Evolutionary conservation across 345 rosid species (phyloP), one percentile per base, ranked within the genome.

Genomic region (Leavenworthia alabamica): DNA sequence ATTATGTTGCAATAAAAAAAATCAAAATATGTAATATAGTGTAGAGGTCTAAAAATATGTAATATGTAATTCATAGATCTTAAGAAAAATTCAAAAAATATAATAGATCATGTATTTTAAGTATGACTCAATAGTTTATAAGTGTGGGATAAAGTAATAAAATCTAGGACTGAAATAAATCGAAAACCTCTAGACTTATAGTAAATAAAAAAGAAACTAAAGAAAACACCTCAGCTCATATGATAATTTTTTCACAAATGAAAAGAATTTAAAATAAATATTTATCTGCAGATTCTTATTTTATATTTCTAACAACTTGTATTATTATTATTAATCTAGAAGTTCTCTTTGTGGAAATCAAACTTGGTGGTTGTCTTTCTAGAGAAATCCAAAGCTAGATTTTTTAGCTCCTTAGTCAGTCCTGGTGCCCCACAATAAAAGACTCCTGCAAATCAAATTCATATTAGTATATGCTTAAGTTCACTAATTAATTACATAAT

Each of bases 351-450:
- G 56, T 84, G 98, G 40, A 91, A 91, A 47, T 88, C 96, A 64
- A 91, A 91, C 80, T 88, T 88, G 20, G 96, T 86, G 70, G 88
- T 72, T 17, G 95, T 86, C 81, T 67, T 88, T 66, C 67, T 88
- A 13, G 96, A 84, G 65, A 91, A 91, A 65, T 83, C 95, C 41
- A 53, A 78, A 20, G 96, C 95, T 36, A 88, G 59, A 53, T 88
- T 80, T 16, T 47, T 79, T 6, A 88, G 68, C 45, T 91, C 95
- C 66, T 86, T 79, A 0, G 80, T 77, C 7, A 71, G 76, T 66
- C 70, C 92, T 0, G 96, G 90, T 52, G 86, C 84, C 66, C 95
- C 98, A 66, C 96, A 91, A 48, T 91, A 88, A 78, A 91, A 91
- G 24, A 91, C 96, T 47, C 98, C 96, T 91, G 88, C 85, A 64